These are phyloP conservation scores for Skeletonema tropicum DNA, from an alignment of 108 stramenopile species.

Conservation along the genomic window DNA sequence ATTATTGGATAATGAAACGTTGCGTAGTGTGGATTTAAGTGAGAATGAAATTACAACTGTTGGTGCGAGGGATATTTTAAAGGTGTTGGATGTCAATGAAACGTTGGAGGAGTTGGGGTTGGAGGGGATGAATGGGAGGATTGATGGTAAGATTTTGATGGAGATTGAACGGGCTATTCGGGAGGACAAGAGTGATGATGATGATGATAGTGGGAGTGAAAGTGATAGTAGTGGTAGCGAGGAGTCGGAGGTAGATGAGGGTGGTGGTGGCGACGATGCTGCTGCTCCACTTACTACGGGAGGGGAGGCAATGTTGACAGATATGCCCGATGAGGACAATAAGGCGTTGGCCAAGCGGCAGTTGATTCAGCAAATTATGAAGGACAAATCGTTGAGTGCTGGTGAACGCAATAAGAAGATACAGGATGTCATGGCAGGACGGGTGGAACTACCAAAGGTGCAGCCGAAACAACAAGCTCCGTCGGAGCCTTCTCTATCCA, in stretches of 20 bases:
- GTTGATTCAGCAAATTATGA: conserved; percentile 24
- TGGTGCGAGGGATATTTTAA: conserved; percentile 36
- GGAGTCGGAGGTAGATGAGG: conserved; percentile 9
- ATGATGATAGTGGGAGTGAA: neutral
- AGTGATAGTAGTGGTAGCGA: neutral
- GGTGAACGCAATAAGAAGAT: conserved; percentile 22
- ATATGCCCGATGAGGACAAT: conserved; percentile 30
- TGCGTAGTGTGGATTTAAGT: conserved; percentile 20
- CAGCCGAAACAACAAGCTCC: no score
- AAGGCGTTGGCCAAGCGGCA: conserved; percentile 26
- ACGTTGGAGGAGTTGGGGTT: conserved; percentile 22
- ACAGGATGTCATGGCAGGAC: conserved; percentile 27
- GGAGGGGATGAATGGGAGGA: conserved; percentile 30
- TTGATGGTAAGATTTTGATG: conserved; percentile 26
- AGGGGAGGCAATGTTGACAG: conserved; percentile 3
- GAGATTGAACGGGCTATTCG: conserved; percentile 22
- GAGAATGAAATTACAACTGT: conserved; percentile 26
- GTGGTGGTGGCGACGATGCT: neutral
- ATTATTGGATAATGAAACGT: conserved; percentile 35
- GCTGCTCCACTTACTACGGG: conserved; percentile 7
- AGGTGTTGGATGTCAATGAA: conserved; percentile 39
- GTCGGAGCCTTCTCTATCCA: no score
- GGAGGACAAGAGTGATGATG: neutral
- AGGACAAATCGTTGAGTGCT: conserved; percentile 23
- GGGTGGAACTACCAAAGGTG: conserved; percentile 1